phyloP scores from a whole-genome alignment of 257 asterid species.

The Scutellaria minor region DNA sequence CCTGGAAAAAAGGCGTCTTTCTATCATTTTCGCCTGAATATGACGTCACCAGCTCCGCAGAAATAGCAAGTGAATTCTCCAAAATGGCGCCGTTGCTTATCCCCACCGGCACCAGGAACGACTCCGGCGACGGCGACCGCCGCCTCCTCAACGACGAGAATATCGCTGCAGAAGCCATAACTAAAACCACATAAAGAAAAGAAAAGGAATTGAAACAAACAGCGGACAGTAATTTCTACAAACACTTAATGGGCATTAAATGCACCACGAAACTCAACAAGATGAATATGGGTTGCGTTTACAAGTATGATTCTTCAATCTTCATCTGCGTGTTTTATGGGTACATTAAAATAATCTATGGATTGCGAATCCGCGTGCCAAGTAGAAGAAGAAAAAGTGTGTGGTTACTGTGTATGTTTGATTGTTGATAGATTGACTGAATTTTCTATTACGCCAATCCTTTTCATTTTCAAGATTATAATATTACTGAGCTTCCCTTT shows the following conservation, averaged over 20 bases:
- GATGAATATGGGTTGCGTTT: conserved; percentile 6
- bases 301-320: conserved; percentile 17
- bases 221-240: conserved; percentile 6
- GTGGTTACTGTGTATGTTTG: conserved; percentile 24
- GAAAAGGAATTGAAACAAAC: not conserved
- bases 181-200: not conserved
- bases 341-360: conserved; percentile 3
- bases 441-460: conserved; percentile 36
- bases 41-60: conserved; percentile 52
- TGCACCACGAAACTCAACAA: conserved; percentile 21
- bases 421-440: conserved; percentile 45
- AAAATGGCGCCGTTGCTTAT: conserved; percentile 52
- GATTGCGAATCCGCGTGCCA: conserved; percentile 62
- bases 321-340: conserved; percentile 23
- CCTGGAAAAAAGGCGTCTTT: conserved; percentile 49
- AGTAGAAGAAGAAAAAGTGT: conserved; percentile 27
- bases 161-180: conserved; percentile 73
- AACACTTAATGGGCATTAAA: conserved; percentile 31
- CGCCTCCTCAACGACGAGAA: conserved; percentile 79
- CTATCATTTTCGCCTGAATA: conserved; percentile 42
- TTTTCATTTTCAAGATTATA: conserved; percentile 16
- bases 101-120: conserved; percentile 69
- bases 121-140: conserved; percentile 70
- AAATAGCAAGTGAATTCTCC: conserved; percentile 50
- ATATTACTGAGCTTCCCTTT: conserved; percentile 17